A percentile compares a stretch with the other conserved stretches of the same genome.
These are phyloP conservation scores for Candida ulmi DNA, from an alignment of 805 yeast genomes.

Conservation along the genomic window DNA sequence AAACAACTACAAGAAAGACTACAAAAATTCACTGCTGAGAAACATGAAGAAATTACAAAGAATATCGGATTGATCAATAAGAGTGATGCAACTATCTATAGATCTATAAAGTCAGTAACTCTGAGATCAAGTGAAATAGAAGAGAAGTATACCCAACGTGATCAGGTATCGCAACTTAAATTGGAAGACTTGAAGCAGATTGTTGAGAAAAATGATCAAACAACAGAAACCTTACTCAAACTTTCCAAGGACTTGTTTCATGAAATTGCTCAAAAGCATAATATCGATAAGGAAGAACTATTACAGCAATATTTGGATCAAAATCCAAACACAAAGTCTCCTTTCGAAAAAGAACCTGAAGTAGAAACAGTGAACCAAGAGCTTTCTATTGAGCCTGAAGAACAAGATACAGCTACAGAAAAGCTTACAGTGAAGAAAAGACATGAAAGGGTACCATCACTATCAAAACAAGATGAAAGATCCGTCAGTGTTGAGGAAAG, in stretches of 20 bases:
- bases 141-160: conserved; percentile 40
- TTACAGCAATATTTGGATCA: conserved; percentile 25
- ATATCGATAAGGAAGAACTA: conserved; percentile 16
- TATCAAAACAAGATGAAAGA: neutral
- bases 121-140: conserved; percentile 45
- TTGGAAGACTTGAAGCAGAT: conserved; percentile 38
- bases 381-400: neutral
- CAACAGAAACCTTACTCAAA: conserved; percentile 36
- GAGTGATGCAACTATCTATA: conserved; percentile 44
- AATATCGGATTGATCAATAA: conserved; percentile 32
- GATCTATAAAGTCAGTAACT: conserved; percentile 42
- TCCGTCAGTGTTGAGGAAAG: conserved; percentile 13
- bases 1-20: conserved; percentile 31
- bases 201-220: conserved; percentile 44
- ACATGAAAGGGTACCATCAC: conserved; percentile 2
- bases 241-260: conserved; percentile 43
- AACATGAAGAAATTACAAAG: conserved; percentile 28
- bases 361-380: conserved; percentile 1
- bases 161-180: conserved; percentile 36
- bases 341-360: too few relatives aligned
- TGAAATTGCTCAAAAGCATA: conserved; percentile 30
- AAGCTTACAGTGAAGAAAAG: conserved; percentile 10
- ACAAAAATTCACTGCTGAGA: conserved; percentile 30
- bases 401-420: neutral
- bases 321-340: neutral